Evolutionary conservation across 257 asterid species (phyloP), one percentile per base, ranked within the genome.

Genomic region (Dorcoceras hygrometricum): DNA sequence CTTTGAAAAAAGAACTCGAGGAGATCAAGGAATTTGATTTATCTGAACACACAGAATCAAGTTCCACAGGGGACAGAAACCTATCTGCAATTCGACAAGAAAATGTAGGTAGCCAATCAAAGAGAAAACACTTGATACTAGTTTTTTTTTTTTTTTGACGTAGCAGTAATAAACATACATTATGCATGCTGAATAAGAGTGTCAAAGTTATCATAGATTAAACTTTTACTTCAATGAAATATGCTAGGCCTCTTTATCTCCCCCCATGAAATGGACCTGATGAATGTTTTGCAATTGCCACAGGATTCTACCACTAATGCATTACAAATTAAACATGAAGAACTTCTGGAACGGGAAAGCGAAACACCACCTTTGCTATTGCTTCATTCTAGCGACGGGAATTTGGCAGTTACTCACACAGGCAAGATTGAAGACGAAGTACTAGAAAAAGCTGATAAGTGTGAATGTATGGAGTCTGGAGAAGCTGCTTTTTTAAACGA

Each of bases 231-330:
- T 34, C 46, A 34, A 12, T 39, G n/a, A 39, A 39, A 39, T 39
- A 0, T 39, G 14, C 50, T 39, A 39, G n/a, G n/a, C 50, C 11
- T 39, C 12, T 39, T 39, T 39, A 0, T 4, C n/a, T 39, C 14
- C 50, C 11, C 14, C 50, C 11, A 39, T 14, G 11, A 39, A 39
- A 39, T 39, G 6, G 18, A 71, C 23, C 32, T 32, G 59, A 39
- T 10, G 12, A 65, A 48, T 34, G 53, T 69, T 65, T 68, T 62
- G 24, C 59, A 57, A 11, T 66, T 51, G 46, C 23, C 65, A 68
- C 76, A 78, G 82, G 58, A 53, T n/a, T 20, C 20, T 34, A 26
- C 8, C 25, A 31, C 57, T 59, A 71, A 73, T 67, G 63, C 53
- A 63, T 53, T 73, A n/a, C 62, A 71, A 69, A 14, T 14, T 61